Base-by-base conservation (phyloP, 2,329 filamentous ascomycete species). In the Escovopsis sp. region DNA sequence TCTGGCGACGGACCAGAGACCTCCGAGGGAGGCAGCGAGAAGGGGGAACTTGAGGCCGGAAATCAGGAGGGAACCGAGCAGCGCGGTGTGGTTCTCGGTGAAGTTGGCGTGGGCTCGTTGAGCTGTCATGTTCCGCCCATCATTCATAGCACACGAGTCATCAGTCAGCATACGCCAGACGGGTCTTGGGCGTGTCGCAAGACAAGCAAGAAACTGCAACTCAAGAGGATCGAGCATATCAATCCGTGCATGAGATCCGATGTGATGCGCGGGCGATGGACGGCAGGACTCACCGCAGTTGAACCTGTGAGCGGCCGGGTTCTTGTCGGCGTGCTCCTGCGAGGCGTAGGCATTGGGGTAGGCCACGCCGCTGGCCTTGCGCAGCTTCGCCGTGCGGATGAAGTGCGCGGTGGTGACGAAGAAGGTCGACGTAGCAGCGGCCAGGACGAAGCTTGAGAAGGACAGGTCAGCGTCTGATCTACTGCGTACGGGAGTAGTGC, bases 21-120 rank as follows among this genome's bases (percentile, higher is more conserved):
- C 64, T 12, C 76, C 76, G 26, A 76, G 52, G 9, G 51, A 53
- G 15, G 72, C 70, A 28, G 70, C 63, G 18, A 61, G 57, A 6
- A 67, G 44, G 3, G 78, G 79, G 56, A 65, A 77, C 33, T 59
- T 56, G 23, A 80, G 54, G 30, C 78, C 77, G 9, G 72, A 60
- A 50, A 82, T 65, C 46, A 78, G 56, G 10, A 80, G 60, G 23
- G 66, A 60, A 19, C 61, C 64, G 10, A 80, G 53, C 54, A 73
- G 65, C 4, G 73, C 63, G 8, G 69, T 61, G 33, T 73, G 63
- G 60, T 75, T 78, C 65, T 82, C 79, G 49, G 66, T 67, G 61
- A 69, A 82, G 65, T 82, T 80, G 51, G 65, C 60, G 56, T 82
- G 78, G 9, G 75, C 69, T 39, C 74, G 72, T 53, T 80, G 75